Evolutionary conservation across 116 monocot genomes (phyloP).

Genomic region (Papilionanthe hybrid): DNA sequence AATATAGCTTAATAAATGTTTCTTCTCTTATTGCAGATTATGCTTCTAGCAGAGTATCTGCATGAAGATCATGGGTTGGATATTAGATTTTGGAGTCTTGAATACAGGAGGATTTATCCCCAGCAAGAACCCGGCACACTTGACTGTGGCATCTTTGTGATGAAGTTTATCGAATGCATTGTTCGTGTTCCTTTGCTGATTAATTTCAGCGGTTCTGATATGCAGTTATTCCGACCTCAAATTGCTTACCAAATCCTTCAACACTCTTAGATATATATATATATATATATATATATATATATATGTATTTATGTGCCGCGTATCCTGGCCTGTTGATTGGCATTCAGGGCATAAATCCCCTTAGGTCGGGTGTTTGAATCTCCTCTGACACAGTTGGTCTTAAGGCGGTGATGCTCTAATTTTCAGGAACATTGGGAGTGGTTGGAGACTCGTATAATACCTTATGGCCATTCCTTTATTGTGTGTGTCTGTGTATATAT

Average conservation of each 20-base stretch:
- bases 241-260: neutral
- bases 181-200: neutral
- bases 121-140: slow-evolving; percentile 3
- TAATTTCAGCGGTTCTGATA: neutral
- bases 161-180: slow-evolving; percentile 2
- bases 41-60: neutral
- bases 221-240: neutral
- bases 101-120: slow-evolving; percentile 3
- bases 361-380: no score
- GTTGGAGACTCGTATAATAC: no score
- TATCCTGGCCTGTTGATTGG: no score
- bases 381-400: no score
- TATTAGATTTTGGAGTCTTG: slow-evolving; percentile 1
- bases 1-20: neutral
- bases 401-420: no score
- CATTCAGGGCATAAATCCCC: no score
- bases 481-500: no score
- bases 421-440: no score
- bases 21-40: neutral
- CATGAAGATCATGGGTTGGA: slow-evolving; percentile 2
- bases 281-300: neutral
- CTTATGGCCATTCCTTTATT: no score
- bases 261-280: neutral
- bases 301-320: no score
- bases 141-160: slow-evolving; percentile 4